Percentiles rank a stretch among this genome's conserved stretches.
These are phyloP conservation scores for Quercus wislizeni DNA, from an alignment of 306 rosid species.

Conservation along the genomic window DNA sequence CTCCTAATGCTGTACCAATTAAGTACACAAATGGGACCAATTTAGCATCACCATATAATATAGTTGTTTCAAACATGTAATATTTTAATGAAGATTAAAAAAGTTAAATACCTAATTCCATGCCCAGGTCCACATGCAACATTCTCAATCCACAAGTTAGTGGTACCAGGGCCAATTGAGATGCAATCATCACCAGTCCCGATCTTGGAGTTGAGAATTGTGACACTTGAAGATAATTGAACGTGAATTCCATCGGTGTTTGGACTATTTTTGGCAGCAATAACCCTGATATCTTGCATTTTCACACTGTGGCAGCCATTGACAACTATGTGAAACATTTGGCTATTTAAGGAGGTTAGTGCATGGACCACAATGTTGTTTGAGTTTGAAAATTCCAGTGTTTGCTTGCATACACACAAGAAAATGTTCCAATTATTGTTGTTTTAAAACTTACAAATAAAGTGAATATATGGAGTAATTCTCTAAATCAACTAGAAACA, in stretches of 20 bases:
- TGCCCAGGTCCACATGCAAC: slow-evolving; percentile 66
- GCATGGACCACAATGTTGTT: slow-evolving; percentile 40
- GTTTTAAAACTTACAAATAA: neutral
- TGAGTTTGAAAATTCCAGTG: slow-evolving; percentile 35
- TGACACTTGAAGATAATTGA: slow-evolving; percentile 41
- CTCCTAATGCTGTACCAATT: slow-evolving; percentile 46
- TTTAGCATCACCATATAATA: neutral
- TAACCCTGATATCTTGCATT: slow-evolving; percentile 32
- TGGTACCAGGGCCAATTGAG: slow-evolving; percentile 61
- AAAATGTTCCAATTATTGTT: neutral
- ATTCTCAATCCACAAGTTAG: slow-evolving; percentile 57
- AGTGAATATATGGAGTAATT: neutral
- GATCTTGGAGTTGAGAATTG: slow-evolving; percentile 38
- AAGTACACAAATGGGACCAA: neutral
- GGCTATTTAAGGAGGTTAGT: slow-evolving; percentile 49
- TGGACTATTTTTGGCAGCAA: slow-evolving; percentile 41
- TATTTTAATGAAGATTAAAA: neutral
- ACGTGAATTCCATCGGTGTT: slow-evolving; percentile 69
- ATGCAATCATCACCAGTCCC: slow-evolving; percentile 62
- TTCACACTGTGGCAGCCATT: slow-evolving; percentile 39
- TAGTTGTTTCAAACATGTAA: neutral
- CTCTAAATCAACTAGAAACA: no score
- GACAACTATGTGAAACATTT: slow-evolving; percentile 51
- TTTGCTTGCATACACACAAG: slow-evolving; percentile 14
- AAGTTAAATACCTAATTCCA: slow-evolving; percentile 44